Evolutionary conservation across 1,284 basidiomycete species (phyloP).

Genomic region (Meripilus lineatus): DNA sequence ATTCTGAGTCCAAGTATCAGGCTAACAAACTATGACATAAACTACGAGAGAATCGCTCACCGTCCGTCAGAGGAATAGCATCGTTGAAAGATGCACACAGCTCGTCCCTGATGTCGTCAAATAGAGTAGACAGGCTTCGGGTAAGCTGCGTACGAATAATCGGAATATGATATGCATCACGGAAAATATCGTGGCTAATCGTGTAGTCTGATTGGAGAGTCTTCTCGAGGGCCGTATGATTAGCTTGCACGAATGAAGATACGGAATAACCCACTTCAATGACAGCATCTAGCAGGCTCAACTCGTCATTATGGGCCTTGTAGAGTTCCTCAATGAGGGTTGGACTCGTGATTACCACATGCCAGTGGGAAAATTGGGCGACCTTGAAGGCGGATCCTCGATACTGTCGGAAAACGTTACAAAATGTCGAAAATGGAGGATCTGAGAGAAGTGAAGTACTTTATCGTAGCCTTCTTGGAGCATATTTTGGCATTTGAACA

Average conservation of each 20-base stretch:
- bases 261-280: conserved; percentile 12
- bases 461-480: conserved; percentile 34
- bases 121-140: background rate
- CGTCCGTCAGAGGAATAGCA: background rate
- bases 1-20: conserved; percentile 4
- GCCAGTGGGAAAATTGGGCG: conserved; percentile 14
- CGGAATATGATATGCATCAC: conserved; percentile 2
- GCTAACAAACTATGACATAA: conserved; percentile 5
- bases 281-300: conserved; percentile 16
- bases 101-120: conserved; percentile 1
- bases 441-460: conserved; percentile 16
- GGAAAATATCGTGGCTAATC: background rate
- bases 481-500: conserved; percentile 27
- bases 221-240: background rate
- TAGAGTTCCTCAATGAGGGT: conserved; percentile 19
- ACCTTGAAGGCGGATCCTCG: conserved; percentile 16
- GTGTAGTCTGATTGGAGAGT: conserved; percentile 1
- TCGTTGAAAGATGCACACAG: conserved; percentile 2
- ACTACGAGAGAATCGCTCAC: background rate
- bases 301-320: conserved; percentile 17
- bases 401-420: conserved; percentile 6
- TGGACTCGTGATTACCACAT: conserved; percentile 14
- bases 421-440: background rate
- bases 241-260: background rate
- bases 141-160: conserved; percentile 4